Percentiles rank a stretch among this genome's conserved stretches.
phyloP scores from a whole-genome alignment of 2,329 filamentous ascomycete species.

The Epichloe baconii region DNA sequence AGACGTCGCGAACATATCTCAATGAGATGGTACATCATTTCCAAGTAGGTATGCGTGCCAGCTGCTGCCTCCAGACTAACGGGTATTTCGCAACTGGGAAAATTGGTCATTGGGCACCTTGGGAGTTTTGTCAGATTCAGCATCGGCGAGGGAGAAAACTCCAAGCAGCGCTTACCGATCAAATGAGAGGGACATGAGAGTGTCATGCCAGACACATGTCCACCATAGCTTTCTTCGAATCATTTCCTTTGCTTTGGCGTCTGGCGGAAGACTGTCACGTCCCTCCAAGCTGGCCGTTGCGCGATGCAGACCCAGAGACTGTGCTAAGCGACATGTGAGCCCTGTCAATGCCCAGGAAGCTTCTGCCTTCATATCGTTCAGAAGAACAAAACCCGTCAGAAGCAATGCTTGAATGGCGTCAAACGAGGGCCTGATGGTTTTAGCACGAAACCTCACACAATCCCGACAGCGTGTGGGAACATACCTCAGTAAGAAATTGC shows the following conservation, averaged over 20 bases:
- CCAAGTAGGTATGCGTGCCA: slow-evolving; percentile 44
- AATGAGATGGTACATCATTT: slow-evolving; percentile 53
- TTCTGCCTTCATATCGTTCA: slow-evolving; percentile 59
- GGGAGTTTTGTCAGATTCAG: neutral
- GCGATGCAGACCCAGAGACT: slow-evolving; percentile 49
- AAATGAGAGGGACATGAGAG: slow-evolving; percentile 51
- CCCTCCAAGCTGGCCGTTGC: slow-evolving; percentile 28
- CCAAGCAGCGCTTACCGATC: slow-evolving; percentile 32
- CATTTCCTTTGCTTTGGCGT: slow-evolving; percentile 37
- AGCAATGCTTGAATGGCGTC: slow-evolving; percentile 53
- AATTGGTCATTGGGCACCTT: slow-evolving; percentile 52
- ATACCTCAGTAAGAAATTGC: slow-evolving; percentile 42
- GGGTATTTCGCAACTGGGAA: slow-evolving; percentile 42
- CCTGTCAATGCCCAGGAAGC: slow-evolving; percentile 54
- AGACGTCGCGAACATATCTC: slow-evolving; percentile 45
- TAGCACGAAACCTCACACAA: neutral
- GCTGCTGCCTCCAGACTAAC: slow-evolving; percentile 26
- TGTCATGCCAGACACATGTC: slow-evolving; percentile 56
- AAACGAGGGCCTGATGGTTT: slow-evolving; percentile 38
- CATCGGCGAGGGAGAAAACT: neutral
- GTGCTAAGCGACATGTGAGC: slow-evolving; percentile 50
- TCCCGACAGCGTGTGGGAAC: slow-evolving; percentile 24
- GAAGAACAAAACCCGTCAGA: slow-evolving; percentile 47
- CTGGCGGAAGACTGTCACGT: slow-evolving; percentile 28
- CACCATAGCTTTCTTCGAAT: slow-evolving; percentile 46